These are phyloP conservation scores for Fraxinus paxiana DNA, from an alignment of 305 asterid genomes.

Conservation along the genomic window DNA sequence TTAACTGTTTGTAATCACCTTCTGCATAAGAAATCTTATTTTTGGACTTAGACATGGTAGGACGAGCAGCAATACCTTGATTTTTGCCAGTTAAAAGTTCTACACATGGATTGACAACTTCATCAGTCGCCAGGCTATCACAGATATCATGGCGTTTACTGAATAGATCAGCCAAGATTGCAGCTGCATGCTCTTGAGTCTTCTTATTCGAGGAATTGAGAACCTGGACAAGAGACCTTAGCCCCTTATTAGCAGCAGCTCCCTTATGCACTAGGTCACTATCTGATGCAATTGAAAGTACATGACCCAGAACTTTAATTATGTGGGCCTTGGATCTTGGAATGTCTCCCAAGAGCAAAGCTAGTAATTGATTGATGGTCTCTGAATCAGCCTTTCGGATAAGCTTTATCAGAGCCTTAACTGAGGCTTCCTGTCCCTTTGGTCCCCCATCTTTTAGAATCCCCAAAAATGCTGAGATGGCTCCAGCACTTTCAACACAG, in stretches of 20 bases:
- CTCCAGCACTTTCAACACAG: slow-evolving; percentile 79
- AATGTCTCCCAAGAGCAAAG: slow-evolving; percentile 60
- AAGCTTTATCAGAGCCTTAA: slow-evolving; percentile 56
- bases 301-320: slow-evolving; percentile 73
- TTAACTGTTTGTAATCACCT: slow-evolving; percentile 60
- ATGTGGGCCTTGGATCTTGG: slow-evolving; percentile 63
- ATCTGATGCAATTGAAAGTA: slow-evolving; percentile 62
- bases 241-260: slow-evolving; percentile 62
- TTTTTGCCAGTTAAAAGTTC: slow-evolving; percentile 58
- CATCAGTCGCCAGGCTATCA: slow-evolving; percentile 65
- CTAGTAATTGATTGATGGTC: slow-evolving; percentile 56
- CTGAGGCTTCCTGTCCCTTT: slow-evolving; percentile 68
- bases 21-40: slow-evolving; percentile 57
- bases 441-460: slow-evolving; percentile 68
- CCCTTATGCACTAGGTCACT: slow-evolving; percentile 55
- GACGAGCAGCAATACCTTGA: slow-evolving; percentile 63
- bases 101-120: slow-evolving; percentile 58
- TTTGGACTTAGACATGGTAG: slow-evolving; percentile 38
- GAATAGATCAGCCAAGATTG: slow-evolving; percentile 66
- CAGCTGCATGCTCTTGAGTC: slow-evolving; percentile 69
- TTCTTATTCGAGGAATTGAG: slow-evolving; percentile 71
- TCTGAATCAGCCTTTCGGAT: slow-evolving; percentile 50
- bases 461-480: slow-evolving; percentile 66
- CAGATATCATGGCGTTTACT: slow-evolving; percentile 57
- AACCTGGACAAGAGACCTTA: slow-evolving; percentile 69